A percentile compares a stretch with the other conserved stretches of the same genome.
Evolutionary conservation across 345 rosid species (phyloP).

Genomic region (Sisymbrium altissimum): DNA sequence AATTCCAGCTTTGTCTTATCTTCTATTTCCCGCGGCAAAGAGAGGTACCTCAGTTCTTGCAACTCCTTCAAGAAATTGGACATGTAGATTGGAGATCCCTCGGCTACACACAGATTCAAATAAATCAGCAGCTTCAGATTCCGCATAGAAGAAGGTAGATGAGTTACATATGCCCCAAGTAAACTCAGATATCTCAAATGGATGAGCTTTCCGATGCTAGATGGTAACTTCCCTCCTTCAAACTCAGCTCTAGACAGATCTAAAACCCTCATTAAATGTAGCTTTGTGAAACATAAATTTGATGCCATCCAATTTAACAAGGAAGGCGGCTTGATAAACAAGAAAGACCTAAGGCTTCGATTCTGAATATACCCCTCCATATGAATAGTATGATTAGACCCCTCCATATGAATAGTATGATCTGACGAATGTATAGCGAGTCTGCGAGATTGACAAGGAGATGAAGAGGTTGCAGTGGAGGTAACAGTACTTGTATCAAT

Average conservation of each 20-base stretch:
- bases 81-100: background rate
- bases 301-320: too few relatives aligned
- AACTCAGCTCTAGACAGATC: background rate
- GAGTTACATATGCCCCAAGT: background rate
- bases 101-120: background rate
- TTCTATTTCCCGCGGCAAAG: background rate
- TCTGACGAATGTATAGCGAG: background rate
- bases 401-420: background rate
- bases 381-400: background rate
- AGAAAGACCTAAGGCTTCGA: background rate
- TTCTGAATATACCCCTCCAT: too few relatives aligned
- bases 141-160: constrained; percentile 1
- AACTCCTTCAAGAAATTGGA: background rate
- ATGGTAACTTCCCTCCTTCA: background rate
- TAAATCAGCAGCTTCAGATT: background rate
- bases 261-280: background rate
- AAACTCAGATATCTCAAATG: background rate
- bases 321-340: too few relatives aligned
- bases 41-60: background rate
- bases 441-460: constrained; percentile 1
- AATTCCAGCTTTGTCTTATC: background rate
- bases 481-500: too few relatives aligned
- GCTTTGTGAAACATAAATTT: background rate
- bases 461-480: too few relatives aligned
- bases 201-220: background rate